Percentiles rank a stretch among this genome's conserved stretches.
Conservation (phyloP, 495 filamentous ascomycete genomes). For the Tetracladium marchalianum region DNA sequence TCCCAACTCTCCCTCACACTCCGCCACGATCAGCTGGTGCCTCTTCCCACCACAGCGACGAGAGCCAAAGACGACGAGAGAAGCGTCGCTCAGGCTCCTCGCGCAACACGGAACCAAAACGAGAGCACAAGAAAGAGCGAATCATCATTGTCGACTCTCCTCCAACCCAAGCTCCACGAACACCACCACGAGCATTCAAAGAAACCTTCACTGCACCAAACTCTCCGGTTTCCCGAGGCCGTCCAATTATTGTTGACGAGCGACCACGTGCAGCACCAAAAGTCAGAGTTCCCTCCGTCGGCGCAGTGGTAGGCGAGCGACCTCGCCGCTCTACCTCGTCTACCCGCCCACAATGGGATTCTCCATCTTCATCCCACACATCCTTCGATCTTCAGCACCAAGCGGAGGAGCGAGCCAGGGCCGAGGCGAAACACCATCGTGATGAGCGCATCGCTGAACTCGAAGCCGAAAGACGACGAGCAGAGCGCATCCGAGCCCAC, state of each 20-base stretch:
- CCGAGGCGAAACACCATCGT: background rate
- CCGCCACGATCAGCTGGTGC: constrained; percentile 12
- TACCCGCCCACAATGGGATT: constrained; percentile 7
- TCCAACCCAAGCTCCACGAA: constrained; percentile 12
- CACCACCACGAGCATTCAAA: constrained; percentile 12
- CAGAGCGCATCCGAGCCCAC: constrained; percentile 5
- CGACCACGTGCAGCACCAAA: background rate
- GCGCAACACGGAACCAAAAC: constrained; percentile 1
- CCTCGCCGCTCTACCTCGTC: constrained; percentile 2
- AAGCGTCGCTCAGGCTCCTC: background rate
- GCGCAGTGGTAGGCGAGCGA: constrained; percentile 2
- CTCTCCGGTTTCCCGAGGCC: constrained; percentile 16
- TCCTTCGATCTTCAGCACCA: constrained; percentile 11
- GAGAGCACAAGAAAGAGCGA: constrained; percentile 14
- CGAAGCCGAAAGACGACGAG: constrained; percentile 4
- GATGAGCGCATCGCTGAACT: constrained; percentile 7
- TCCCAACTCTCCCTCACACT: constrained; percentile 2
- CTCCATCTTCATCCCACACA: constrained; percentile 16
- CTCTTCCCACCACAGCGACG: constrained; percentile 2
- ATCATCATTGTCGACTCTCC: constrained; percentile 20
- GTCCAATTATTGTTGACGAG: constrained; percentile 1
- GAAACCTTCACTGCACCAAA: background rate
- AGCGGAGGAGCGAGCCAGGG: constrained; percentile 4
- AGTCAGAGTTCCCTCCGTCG: background rate
- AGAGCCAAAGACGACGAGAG: background rate